These are phyloP conservation scores for Lentinula raphanica DNA, from an alignment of 768 basidiomycete species.

Conservation along the genomic window DNA sequence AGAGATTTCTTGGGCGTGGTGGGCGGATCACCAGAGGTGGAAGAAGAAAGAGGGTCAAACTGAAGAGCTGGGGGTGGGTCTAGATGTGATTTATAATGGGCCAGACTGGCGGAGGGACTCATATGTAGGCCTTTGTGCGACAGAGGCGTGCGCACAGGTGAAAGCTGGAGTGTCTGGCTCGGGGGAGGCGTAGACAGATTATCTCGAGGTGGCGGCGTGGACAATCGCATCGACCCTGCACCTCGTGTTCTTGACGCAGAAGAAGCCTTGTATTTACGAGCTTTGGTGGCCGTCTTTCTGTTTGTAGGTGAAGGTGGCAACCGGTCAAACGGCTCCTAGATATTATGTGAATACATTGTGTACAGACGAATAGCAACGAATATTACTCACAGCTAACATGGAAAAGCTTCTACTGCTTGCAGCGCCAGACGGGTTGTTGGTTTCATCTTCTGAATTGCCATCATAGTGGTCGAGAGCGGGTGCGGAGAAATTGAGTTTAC, in stretches of 20 bases:
- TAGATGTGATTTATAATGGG: conserved; percentile 63
- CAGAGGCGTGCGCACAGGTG: conserved; percentile 60
- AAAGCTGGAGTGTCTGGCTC: conserved; percentile 33
- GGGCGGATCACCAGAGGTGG: conserved; percentile 23
- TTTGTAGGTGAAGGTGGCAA: conserved; percentile 6
- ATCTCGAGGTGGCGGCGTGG: conserved; percentile 19
- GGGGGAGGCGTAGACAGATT: conserved; percentile 3
- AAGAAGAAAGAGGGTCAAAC: conserved; percentile 36
- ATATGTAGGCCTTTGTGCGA: conserved; percentile 66
- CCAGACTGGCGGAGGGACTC: conserved; percentile 62
- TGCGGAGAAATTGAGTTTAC: conserved; percentile 23
- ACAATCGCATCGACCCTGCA: conserved; percentile 7
- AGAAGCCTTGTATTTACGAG: conserved; percentile 12
- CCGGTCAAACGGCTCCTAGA: conserved; percentile 1
- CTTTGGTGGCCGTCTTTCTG: conserved; percentile 12
- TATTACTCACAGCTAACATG: conserved; percentile 3
- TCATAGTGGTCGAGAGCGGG: neutral
- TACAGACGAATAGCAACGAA: neutral
- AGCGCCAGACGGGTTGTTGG: neutral
- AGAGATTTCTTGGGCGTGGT: conserved; percentile 37
- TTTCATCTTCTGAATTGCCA: conserved; percentile 2
- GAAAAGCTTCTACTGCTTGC: neutral
- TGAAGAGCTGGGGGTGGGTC: conserved; percentile 52
- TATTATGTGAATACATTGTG: neutral
- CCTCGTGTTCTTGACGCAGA: neutral